Evolutionary conservation across 2,329 filamentous ascomycete species (phyloP), one percentile per base, ranked within the genome.

Genomic region (Alternaria dauci): DNA sequence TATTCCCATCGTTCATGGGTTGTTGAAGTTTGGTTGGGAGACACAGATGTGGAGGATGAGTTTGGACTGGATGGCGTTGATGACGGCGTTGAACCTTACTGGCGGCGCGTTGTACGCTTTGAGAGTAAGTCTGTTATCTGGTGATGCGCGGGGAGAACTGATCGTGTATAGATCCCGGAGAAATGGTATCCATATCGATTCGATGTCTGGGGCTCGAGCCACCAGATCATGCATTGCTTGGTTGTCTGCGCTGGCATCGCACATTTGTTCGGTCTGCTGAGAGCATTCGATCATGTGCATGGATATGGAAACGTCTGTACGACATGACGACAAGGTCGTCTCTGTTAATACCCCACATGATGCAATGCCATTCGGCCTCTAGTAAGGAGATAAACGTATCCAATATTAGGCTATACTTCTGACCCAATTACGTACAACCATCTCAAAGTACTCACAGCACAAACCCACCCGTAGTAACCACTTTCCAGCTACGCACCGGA

Each of bases 401-500:
- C 20, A 36, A n/a, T 20, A 50, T 38, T 50, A 50, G 20, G 14
- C 20, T 38, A 26, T 50, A 25, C 46, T 20, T 3, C 25, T 8
- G 16, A 11, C 46, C 46, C 32, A 36, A 12, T 20, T 36, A 38
- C 20, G 20, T 50, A 50, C 32, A 36, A 38, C 32, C 9, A 48
- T 18, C 23, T 9, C 20, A 26, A 38, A 36, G 14, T 18, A 12
- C 43, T 64, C 68, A 78, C 48, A 77, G 41, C 16, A 77, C 75
- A 51, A 76, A 75, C 0, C 75, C 73, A 20, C 76, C 76, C 14
- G 71, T 50, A 2, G 70, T 89, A 28, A 93, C 84, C 67, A 86
- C 89, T 30, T 83, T 85, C 95, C 94, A 98, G 59, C 87, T 86
- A 58, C 95, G 87, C 48, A 97, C 86, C 0, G 90, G 92, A 66